Evolutionary conservation across 1,139 yeast species (phyloP).

Genomic region (Petasospora rhodanensis): DNA sequence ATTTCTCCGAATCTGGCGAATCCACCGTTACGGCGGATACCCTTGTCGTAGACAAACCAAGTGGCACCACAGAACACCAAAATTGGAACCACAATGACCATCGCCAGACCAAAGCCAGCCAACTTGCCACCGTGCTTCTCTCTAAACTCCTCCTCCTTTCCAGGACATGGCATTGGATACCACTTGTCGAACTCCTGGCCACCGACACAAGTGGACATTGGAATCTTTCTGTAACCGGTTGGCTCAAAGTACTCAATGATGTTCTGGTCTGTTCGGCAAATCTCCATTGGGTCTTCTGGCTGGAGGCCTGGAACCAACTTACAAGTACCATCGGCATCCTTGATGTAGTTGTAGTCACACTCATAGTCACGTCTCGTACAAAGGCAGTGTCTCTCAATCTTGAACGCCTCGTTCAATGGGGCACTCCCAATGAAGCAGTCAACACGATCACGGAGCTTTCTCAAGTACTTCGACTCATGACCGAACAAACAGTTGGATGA

Average conservation of each 20-base stretch:
- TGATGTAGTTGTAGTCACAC: slow-evolving; percentile 82
- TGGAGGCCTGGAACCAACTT: slow-evolving; percentile 66
- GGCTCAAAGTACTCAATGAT: slow-evolving; percentile 69
- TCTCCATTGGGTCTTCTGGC: slow-evolving; percentile 60
- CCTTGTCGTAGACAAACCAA: slow-evolving; percentile 77
- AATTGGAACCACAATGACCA: slow-evolving; percentile 56
- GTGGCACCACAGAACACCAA: slow-evolving; percentile 51
- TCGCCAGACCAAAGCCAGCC: slow-evolving; percentile 48
- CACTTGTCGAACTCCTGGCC: slow-evolving; percentile 66
- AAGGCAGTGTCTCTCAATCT: slow-evolving; percentile 61
- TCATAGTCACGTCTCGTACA: slow-evolving; percentile 90
- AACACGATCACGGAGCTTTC: slow-evolving; percentile 54
- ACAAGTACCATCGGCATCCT: slow-evolving; percentile 80
- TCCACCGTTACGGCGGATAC: slow-evolving; percentile 77
- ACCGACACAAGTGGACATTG: slow-evolving; percentile 70
- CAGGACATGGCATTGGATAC: slow-evolving; percentile 80
- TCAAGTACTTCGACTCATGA: slow-evolving; percentile 71
- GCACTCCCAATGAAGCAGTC: slow-evolving; percentile 83
- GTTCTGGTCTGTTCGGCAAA: slow-evolving; percentile 54
- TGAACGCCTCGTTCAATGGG: slow-evolving; percentile 55
- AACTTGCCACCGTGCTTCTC: slow-evolving; percentile 51
- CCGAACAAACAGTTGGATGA: slow-evolving; percentile 79
- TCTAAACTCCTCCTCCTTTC: slow-evolving; percentile 65
- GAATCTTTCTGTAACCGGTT: slow-evolving; percentile 75
- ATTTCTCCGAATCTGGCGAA: slow-evolving; percentile 82